A percentile compares a stretch with the other conserved stretches of the same genome.
phyloP scores from a whole-genome alignment of 2,329 filamentous ascomycete species.

The Emergomyces africanus region DNA sequence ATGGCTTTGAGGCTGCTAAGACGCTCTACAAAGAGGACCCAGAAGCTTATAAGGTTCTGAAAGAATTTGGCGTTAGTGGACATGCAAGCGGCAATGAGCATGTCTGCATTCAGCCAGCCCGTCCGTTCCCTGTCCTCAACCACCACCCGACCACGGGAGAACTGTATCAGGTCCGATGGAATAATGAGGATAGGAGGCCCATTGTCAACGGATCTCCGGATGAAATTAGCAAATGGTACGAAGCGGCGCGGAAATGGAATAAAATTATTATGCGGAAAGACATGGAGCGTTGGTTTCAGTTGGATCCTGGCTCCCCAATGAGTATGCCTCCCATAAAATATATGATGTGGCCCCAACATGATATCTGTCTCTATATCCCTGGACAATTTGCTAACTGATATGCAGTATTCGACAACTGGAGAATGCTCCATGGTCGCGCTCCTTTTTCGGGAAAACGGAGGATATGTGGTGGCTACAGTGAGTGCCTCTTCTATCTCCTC shows the following conservation, averaged over 20 bases:
- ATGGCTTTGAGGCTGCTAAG: slow-evolving; percentile 64
- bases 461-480: slow-evolving; percentile 85
- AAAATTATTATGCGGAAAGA: slow-evolving; percentile 51
- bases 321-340: slow-evolving; percentile 41
- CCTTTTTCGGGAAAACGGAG: slow-evolving; percentile 72
- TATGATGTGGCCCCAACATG: not conserved
- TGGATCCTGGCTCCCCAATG: slow-evolving; percentile 64
- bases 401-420: slow-evolving; percentile 89
- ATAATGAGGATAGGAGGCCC: slow-evolving; percentile 74
- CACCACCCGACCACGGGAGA: slow-evolving; percentile 34
- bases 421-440: slow-evolving; percentile 75
- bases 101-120: slow-evolving; percentile 63
- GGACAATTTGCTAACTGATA: slow-evolving; percentile 1
- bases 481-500: slow-evolving; percentile 26
- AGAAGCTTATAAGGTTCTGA: slow-evolving; percentile 46
- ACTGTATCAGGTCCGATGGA: slow-evolving; percentile 69
- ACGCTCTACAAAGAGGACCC: slow-evolving; percentile 44
- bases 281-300: slow-evolving; percentile 66
- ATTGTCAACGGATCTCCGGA: slow-evolving; percentile 43
- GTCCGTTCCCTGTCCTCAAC: slow-evolving; percentile 59
- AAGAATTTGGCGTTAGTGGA: slow-evolving; percentile 48
- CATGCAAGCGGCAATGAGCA: slow-evolving; percentile 83
- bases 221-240: slow-evolving; percentile 56
- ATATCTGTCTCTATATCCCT: not conserved
- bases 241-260: slow-evolving; percentile 63